Conservation (phyloP, 768 basidiomycete species). For the Austroboletus festivus region DNA sequence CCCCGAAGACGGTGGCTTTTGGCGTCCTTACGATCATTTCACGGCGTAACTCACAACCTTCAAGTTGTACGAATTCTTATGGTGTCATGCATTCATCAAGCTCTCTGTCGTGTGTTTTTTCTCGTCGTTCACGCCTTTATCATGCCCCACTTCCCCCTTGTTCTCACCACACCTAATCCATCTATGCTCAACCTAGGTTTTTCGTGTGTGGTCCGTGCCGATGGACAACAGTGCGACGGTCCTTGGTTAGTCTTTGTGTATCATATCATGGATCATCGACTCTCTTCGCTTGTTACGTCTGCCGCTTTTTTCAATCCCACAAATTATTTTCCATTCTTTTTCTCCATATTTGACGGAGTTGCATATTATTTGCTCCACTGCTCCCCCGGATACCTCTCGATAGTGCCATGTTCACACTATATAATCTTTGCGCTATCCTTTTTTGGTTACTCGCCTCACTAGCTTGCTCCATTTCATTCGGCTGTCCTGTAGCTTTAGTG, state of each 20-base stretch:
- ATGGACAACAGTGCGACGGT: not conserved
- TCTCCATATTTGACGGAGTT: no score
- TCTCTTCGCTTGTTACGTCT: no score
- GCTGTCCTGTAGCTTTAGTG: no score
- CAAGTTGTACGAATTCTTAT: not conserved
- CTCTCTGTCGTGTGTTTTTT: not conserved
- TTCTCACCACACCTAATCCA: not conserved
- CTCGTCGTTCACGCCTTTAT: not conserved
- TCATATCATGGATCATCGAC: slow-evolving; percentile 9
- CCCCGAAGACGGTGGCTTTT: slow-evolving; percentile 19
- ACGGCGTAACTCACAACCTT: slow-evolving; percentile 13
- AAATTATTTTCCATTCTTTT: no score
- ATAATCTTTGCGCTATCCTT: no score
- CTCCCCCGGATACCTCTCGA: no score
- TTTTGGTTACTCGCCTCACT: no score
- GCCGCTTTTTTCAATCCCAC: no score
- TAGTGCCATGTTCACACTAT: no score
- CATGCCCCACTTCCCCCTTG: not conserved
- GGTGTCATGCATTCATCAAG: not conserved
- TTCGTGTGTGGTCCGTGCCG: not conserved
- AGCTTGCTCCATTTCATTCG: no score
- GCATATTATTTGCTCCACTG: no score
- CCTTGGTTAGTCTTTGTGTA: slow-evolving; percentile 4
- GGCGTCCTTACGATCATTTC: slow-evolving; percentile 27
- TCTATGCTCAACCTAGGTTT: slow-evolving; percentile 1